A percentile compares a stretch with the other conserved stretches of the same genome.
These are phyloP conservation scores for Ophiocordyceps camponoti-saundersi DNA, from an alignment of 2,329 filamentous ascomycete genomes.

Conservation along the genomic window DNA sequence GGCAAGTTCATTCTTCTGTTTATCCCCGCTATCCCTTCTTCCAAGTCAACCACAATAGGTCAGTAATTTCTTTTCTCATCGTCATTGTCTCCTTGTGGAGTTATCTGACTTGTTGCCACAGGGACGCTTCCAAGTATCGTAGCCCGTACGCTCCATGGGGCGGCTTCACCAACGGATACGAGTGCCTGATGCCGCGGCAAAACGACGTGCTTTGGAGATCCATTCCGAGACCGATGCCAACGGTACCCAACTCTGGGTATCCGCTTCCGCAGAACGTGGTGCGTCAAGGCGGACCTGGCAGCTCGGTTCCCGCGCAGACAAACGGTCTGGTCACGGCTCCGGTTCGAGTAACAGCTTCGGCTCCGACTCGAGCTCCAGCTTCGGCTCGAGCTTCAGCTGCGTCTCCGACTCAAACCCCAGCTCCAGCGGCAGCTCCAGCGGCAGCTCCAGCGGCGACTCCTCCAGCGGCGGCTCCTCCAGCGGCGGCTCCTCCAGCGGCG, in stretches of 20 bases:
- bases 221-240: conserved; percentile 2
- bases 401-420: background rate
- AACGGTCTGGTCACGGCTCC: background rate
- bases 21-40: conserved; percentile 41
- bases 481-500: background rate
- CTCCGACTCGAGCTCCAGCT: background rate
- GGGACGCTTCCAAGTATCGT: conserved; percentile 37
- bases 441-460: background rate
- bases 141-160: conserved; percentile 40
- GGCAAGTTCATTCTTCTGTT: conserved; percentile 20
- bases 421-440: background rate
- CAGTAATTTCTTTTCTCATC: conserved; percentile 8
- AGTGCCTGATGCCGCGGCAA: conserved; percentile 22
- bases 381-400: background rate
- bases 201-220: conserved; percentile 12
- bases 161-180: conserved; percentile 45
- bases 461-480: conserved; percentile 4
- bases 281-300: background rate
- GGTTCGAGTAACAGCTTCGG: background rate
- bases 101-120: conserved; percentile 9
- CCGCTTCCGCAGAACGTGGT: background rate
- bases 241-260: background rate
- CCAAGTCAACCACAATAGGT: conserved; percentile 42
- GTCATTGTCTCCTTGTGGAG: background rate
- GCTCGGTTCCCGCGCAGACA: background rate